Evolutionary conservation across 164 flowering plant species (phyloP), one percentile per base, ranked within the genome.

Genomic region (Berberis thunbergii): DNA sequence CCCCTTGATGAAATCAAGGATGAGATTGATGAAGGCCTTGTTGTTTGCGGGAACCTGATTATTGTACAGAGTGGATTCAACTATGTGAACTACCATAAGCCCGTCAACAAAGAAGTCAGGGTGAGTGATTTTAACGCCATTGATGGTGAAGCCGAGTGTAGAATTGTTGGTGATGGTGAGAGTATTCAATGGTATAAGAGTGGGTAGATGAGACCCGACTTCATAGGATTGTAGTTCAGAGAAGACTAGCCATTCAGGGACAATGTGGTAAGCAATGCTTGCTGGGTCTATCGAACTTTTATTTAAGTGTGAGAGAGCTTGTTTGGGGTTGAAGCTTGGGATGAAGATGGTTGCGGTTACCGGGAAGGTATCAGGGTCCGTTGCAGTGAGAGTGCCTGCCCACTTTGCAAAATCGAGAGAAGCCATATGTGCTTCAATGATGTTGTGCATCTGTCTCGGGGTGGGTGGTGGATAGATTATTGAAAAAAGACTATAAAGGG

Each of bases 381-480:
- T 1, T 39, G 41, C 64, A 6, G 64, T 13, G 10, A 61, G 53
- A 38, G 10, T 54, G 61, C 58, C 69, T 12, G 77, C 80, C 86
- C 85, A 83, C 66, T 57, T 70, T 12, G 63, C 60, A 70, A 76
- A 83, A 69, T 83, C 86, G 7, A 76, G 75, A 41, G 86, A 49
- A 2, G 78, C 83, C 63, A 78, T 65, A 2, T 82, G 62, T 0
- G 88, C 80, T 55, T 78, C 76, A 46, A 86, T 66, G 40, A 81
- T 74, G 79, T 77, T 74, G 69, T 54, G 62, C 11, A 73, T 49
- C 12, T 72, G 79, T 42, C 26, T 26, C 26, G 26, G 26, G 26
- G 26, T 26, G 26, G 26, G 26, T 26, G 26, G 26, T 26, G 26
- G 26, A 26, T 26, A 26, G 26, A 26, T 26, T 26, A 26, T 26